These are phyloP conservation scores for Rubus idaeus DNA, from an alignment of 306 rosid species.

Conservation along the genomic window DNA sequence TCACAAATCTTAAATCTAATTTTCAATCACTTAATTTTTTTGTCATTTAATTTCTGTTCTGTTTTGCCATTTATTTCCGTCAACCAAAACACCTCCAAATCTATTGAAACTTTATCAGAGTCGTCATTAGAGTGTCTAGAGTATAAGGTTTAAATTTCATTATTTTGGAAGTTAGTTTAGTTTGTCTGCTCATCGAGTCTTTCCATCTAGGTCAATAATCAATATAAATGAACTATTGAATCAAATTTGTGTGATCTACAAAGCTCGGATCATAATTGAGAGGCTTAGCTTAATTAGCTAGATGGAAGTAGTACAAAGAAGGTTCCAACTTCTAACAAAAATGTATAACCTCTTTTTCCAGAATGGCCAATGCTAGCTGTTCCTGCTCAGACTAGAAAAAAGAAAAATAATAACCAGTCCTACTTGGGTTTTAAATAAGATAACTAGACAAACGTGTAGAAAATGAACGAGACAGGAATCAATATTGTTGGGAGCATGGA, in stretches of 20 bases:
- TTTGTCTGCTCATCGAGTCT: no score
- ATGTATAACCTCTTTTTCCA: slow-evolving; percentile 43
- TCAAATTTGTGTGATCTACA: neutral
- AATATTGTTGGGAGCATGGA: slow-evolving; percentile 17
- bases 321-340: slow-evolving; percentile 66
- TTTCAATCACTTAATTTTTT: no score
- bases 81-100: no score
- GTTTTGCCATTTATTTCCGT: no score
- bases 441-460: slow-evolving; percentile 29
- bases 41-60: no score
- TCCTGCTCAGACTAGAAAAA: slow-evolving; percentile 10
- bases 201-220: no score
- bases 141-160: no score
- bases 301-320: slow-evolving; percentile 33
- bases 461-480: slow-evolving; percentile 14
- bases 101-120: no score
- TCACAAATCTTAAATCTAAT: no score
- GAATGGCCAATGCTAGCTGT: slow-evolving; percentile 13
- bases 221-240: neutral
- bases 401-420: slow-evolving; percentile 2
- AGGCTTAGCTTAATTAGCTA: slow-evolving; percentile 10
- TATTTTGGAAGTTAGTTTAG: no score
- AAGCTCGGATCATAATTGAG: neutral
- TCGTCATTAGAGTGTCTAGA: no score
- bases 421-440: slow-evolving; percentile 21